These are phyloP conservation scores for Teratosphaeria viscida DNA, from an alignment of 2,329 filamentous ascomycete species.

Conservation along the genomic window DNA sequence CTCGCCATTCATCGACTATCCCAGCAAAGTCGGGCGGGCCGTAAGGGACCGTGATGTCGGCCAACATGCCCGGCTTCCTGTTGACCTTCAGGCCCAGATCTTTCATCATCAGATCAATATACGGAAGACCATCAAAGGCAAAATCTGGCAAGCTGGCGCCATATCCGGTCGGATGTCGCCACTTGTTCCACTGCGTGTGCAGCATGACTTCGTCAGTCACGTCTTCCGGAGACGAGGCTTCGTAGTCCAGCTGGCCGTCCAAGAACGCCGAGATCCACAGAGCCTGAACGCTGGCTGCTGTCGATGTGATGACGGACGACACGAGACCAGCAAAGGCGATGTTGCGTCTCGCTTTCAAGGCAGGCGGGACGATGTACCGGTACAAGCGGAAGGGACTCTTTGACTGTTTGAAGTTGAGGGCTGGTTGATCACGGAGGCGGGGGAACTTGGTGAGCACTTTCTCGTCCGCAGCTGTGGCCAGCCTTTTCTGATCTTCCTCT, in stretches of 20 bases:
- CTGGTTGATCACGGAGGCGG: conserved; percentile 32
- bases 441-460: conserved; percentile 47
- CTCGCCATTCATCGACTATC: conserved; percentile 43
- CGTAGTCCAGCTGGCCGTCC: conserved; percentile 29
- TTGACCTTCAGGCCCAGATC: conserved; percentile 53
- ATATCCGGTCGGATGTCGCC: conserved; percentile 58
- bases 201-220: conserved; percentile 41
- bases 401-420: conserved; percentile 8
- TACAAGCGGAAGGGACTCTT: conserved; percentile 27
- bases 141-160: conserved; percentile 56
- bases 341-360: conserved; percentile 21
- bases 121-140: conserved; percentile 66
- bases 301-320: conserved; percentile 27
- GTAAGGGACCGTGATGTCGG: conserved; percentile 48
- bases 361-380: conserved; percentile 34
- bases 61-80: conserved; percentile 42
- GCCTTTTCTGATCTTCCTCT: neutral
- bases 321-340: conserved; percentile 34
- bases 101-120: conserved; percentile 55
- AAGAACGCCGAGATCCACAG: conserved; percentile 42
- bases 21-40: conserved; percentile 48
- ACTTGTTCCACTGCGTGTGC: conserved; percentile 57
- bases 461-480: conserved; percentile 34
- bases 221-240: conserved; percentile 21
- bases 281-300: conserved; percentile 29